A percentile compares a stretch with the other conserved stretches of the same genome.
Conservation (phyloP, 345 rosid species). For the Linum lewisii region DNA sequence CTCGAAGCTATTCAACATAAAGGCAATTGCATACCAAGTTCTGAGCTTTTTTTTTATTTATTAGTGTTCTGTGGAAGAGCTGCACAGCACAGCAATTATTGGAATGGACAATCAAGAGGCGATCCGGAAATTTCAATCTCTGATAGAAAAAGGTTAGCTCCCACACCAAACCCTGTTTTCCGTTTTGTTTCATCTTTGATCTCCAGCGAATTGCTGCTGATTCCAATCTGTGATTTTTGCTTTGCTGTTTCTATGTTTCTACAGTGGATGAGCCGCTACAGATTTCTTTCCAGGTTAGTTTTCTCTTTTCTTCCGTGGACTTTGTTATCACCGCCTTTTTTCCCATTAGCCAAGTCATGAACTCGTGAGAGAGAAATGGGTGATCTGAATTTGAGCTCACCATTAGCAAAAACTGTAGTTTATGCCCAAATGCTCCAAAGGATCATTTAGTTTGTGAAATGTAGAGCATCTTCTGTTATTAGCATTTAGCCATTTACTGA, state of each 20-base stretch:
- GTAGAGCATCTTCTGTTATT: not conserved
- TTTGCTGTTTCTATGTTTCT: too few relatives aligned
- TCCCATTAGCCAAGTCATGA: too few relatives aligned
- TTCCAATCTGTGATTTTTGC: not conserved
- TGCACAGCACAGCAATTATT: conserved; percentile 21
- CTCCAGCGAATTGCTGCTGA: not conserved
- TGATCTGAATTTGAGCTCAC: not conserved
- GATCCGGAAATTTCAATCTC: conserved; percentile 55
- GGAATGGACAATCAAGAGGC: conserved; percentile 53
- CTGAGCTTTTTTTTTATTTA: not conserved
- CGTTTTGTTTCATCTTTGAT: not conserved
- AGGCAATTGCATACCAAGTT: not conserved
- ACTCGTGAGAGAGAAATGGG: too few relatives aligned
- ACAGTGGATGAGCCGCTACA: conserved; percentile 64
- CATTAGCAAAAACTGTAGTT: not conserved
- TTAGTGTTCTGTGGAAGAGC: not conserved
- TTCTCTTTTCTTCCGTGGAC: conserved; percentile 1
- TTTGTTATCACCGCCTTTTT: conserved; percentile 16
- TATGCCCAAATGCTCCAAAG: not conserved
- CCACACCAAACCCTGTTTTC: not conserved
- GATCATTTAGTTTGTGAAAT: not conserved
- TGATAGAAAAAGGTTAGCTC: conserved; percentile 66
- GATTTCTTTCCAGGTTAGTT: conserved; percentile 62
- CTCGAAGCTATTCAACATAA: too few relatives aligned
- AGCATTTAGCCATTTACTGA: too few relatives aligned